phyloP scores from a whole-genome alignment of 2,329 filamentous ascomycete genomes.

The Neurospora sp. region DNA sequence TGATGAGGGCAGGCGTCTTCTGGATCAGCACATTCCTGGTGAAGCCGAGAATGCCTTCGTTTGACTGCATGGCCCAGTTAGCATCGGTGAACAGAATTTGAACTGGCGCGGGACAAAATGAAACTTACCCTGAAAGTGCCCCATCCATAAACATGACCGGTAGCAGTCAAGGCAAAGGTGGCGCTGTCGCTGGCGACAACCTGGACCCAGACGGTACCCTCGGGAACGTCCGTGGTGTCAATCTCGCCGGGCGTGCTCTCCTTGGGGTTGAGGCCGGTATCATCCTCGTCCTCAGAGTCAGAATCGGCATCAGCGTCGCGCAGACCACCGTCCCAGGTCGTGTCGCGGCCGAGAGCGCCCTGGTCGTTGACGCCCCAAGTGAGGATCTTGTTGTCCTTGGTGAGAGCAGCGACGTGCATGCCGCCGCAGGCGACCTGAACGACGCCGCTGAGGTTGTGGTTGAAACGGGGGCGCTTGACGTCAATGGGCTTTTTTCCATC shows the following conservation, averaged over 20 bases:
- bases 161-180: conserved; percentile 65
- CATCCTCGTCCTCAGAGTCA: conserved; percentile 24
- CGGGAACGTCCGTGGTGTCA: conserved; percentile 30
- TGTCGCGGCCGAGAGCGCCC: conserved; percentile 68
- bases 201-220: conserved; percentile 36
- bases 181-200: conserved; percentile 66
- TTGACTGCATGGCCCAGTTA: conserved; percentile 22
- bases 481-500: conserved; percentile 54
- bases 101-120: not conserved
- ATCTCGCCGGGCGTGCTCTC: conserved; percentile 55
- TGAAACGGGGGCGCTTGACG: conserved; percentile 65
- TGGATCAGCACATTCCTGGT: conserved; percentile 27
- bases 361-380: conserved; percentile 88
- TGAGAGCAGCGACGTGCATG: conserved; percentile 72
- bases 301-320: conserved; percentile 41
- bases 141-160: conserved; percentile 73
- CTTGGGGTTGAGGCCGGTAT: conserved; percentile 46
- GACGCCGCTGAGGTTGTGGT: conserved; percentile 54
- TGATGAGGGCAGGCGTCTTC: conserved; percentile 42
- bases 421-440: conserved; percentile 71
- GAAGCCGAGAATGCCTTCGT: conserved; percentile 38
- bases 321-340: conserved; percentile 49
- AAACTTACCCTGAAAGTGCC: conserved; percentile 58
- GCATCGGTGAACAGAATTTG: not conserved
- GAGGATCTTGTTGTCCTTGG: conserved; percentile 69